A percentile compares a stretch with the other conserved stretches of the same genome.
Evolutionary conservation across 2,329 filamentous ascomycete species (phyloP).

Genomic region (Xylariaceae sp.): DNA sequence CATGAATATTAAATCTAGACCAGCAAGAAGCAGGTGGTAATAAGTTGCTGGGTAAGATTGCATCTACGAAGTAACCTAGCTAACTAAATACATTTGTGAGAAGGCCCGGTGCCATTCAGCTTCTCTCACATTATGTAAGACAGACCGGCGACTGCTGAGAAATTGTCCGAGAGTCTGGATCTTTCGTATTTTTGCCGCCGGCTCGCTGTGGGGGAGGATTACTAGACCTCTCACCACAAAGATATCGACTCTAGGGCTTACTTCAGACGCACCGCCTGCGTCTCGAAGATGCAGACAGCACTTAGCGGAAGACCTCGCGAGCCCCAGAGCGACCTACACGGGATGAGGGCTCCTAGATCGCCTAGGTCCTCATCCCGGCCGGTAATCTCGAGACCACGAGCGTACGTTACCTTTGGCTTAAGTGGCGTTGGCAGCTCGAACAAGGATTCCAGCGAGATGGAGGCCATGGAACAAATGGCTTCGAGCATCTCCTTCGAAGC

Average conservation of each 20-base stretch:
- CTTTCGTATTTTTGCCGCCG: background rate
- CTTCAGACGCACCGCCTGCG: slow-evolving; percentile 5
- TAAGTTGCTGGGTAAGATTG: no score
- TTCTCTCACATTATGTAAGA: no score
- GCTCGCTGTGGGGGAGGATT: background rate
- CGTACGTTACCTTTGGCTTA: slow-evolving; percentile 27
- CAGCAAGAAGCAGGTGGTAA: no score
- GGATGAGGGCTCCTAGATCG: slow-evolving; percentile 30
- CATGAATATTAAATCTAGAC: no score
- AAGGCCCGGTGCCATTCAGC: no score
- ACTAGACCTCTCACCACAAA: background rate
- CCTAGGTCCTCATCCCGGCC: slow-evolving; percentile 17
- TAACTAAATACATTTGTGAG: no score
- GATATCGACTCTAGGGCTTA: slow-evolving; percentile 1
- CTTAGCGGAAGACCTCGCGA: slow-evolving; percentile 30
- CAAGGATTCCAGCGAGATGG: slow-evolving; percentile 9
- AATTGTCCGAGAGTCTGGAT: no score
- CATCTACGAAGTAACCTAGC: no score
- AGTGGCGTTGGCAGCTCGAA: slow-evolving; percentile 1
- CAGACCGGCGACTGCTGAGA: no score
- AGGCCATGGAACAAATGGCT: slow-evolving; percentile 6
- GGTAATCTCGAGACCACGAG: slow-evolving; percentile 11
- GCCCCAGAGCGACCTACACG: slow-evolving; percentile 40
- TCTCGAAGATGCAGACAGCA: slow-evolving; percentile 31
- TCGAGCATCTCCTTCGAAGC: slow-evolving; percentile 6